Evolutionary conservation across 345 rosid species (phyloP), one percentile per base, ranked within the genome.

Genomic region (Gossypium rotundifolium): DNA sequence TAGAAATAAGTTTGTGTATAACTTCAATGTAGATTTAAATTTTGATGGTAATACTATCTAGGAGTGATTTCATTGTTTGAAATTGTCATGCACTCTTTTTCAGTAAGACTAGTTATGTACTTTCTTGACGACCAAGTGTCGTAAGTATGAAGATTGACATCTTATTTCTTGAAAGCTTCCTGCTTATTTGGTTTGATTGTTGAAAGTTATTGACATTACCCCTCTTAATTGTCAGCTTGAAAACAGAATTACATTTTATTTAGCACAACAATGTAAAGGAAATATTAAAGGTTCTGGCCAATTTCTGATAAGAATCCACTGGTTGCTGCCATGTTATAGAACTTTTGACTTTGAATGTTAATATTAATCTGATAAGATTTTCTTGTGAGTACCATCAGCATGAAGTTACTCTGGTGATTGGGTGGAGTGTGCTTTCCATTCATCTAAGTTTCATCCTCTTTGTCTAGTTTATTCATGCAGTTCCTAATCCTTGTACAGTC

Each of bases 181-280:
- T 69, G 42, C n/a, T 10, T 44, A 20, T 71, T 13, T 71, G 61
- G 74, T 29, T 42, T 58, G 75, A 72, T 59, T 59, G 42, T 72
- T 72, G 67, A 59, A 72, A 59, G 70, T 13, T 40, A 40, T 14
- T 23, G 54, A 42, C 23, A 42, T 42, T 58, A 51, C 16, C 59
- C 54, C 45, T 49, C 25, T 16, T 16, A 44, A 16, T 27, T 49
- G 14, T 51, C 23, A 25, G 22, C 59, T 49, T 9, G 25, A 23
- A 44, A 20, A 42, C 46, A 10, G 18, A 59, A 44, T 72, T 38
- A 17, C 22, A 44, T 72, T 57, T 25, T 57, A 27, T 45, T 44
- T 57, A 22, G 42, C 40, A 45, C 67, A 38, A 42, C 33, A 12
- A 20, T 57, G 62, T 58, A 25, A 72, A 7, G 18, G 2, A 33